Evolutionary conservation across 2,329 filamentous ascomycete species (phyloP), one percentile per base, ranked within the genome.

Genomic region (Fusarium penzigii): DNA sequence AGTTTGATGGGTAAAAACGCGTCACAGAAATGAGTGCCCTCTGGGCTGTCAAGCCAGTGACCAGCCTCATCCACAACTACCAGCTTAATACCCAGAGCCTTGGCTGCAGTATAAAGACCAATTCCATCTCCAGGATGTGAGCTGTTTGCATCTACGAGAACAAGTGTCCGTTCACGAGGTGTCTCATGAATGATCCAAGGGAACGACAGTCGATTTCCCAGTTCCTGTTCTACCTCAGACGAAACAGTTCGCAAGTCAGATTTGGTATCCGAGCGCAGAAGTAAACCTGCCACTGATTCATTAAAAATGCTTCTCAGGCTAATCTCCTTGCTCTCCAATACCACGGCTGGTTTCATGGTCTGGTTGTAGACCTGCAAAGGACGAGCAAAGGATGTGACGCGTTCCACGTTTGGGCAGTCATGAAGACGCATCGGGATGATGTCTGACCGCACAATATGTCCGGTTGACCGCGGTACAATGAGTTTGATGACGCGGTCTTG

Each of bases 81-180:
- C 48, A 50, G n/a, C 13, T 46, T 50, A n/a, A 50, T 50, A 2
- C 48, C 48, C 14, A 50, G 38, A 5, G 48, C 17, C 39, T 38
- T 39, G 6, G 48, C 48, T 6, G 42, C 42, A 32, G 20, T 50
- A 44, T 50, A 50, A 2, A 50, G 42, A 3, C 48, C 48, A 17
- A 46, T 36, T 46, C 48, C 48, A 36, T 50, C 48, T 46, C 44
- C 13, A 8, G 48, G 42, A 44, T 50, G 48, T 29, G 48, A 50
- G n/a, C 48, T 50, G 14, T 50, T 50, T 16, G 48, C 48, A 41
- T 50, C 48, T 16, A 50, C 48, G 8, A 50, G 48, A 12, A 46
- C 38, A 9, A 50, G 48, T 14, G 38, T 50, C 11, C 36, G 36
- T n/a, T 50, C 42, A 7, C 32, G 5, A 2, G 48, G 34, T 13